A percentile compares a stretch with the other conserved stretches of the same genome.
Conservation (phyloP, 441 rosid genomes). For the Melastoma candidum region DNA sequence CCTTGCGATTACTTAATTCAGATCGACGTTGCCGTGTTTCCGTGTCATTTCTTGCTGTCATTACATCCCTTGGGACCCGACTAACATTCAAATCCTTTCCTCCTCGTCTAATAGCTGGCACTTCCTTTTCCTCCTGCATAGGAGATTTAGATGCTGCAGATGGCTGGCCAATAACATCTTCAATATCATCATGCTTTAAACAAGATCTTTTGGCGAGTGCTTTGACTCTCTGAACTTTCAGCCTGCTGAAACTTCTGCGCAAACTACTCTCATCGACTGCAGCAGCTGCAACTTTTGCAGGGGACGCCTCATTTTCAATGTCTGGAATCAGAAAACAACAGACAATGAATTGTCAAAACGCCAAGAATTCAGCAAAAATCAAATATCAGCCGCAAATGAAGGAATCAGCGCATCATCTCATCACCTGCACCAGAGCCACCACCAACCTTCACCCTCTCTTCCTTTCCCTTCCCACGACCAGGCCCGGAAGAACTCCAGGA, state of each 20-base stretch:
- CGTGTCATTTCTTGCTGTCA: conserved; percentile 10
- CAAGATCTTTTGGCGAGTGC: conserved; percentile 38
- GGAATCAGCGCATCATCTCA: no score
- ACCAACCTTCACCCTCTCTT: no score
- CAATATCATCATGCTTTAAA: conserved; percentile 21
- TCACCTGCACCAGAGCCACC: no score
- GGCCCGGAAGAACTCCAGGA: conserved; percentile 14
- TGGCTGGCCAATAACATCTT: conserved; percentile 15
- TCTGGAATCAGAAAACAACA: conserved; percentile 14
- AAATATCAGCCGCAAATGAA: no score
- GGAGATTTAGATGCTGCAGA: conserved; percentile 19
- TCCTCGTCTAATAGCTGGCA: conserved; percentile 5
- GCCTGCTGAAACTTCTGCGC: conserved; percentile 32
- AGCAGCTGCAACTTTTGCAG: conserved; percentile 11
- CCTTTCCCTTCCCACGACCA: no score
- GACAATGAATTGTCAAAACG: not conserved
- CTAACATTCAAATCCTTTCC: conserved; percentile 16
- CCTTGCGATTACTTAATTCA: not conserved
- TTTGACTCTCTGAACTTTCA: conserved; percentile 54
- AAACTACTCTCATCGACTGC: conserved; percentile 10
- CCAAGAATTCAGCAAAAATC: not conserved
- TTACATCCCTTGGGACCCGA: conserved; percentile 12
- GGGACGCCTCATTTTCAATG: conserved; percentile 5
- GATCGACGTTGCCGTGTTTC: conserved; percentile 13
- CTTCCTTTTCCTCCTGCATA: conserved; percentile 15